Evolutionary conservation across 2,329 filamentous ascomycete genomes (phyloP).

Genomic region (Penicillium griseofulvum): DNA sequence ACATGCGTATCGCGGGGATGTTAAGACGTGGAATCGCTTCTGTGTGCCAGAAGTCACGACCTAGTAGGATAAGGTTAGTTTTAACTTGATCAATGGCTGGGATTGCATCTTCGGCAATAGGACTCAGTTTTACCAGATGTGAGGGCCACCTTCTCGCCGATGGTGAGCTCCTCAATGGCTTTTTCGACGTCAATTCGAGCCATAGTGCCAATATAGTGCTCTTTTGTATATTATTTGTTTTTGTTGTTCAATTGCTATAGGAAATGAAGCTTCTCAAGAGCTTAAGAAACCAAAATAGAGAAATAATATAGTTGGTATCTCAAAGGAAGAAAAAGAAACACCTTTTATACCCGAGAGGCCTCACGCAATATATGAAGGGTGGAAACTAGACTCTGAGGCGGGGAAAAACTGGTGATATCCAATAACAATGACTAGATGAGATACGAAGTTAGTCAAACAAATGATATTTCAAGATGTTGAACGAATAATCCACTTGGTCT

Average conservation of each 20-base stretch:
- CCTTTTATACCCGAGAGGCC: neutral
- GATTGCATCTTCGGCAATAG: conserved; percentile 7
- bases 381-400: neutral
- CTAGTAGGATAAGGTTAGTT: conserved; percentile 17
- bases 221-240: neutral
- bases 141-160: conserved; percentile 57
- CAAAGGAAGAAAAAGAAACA: neutral
- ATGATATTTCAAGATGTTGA: conserved; percentile 5
- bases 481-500: neutral
- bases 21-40: conserved; percentile 61
- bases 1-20: conserved; percentile 64
- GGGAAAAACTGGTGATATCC: neutral
- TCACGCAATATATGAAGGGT: neutral
- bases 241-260: neutral
- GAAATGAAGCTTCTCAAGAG: neutral
- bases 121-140: conserved; percentile 32
- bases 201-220: conserved; percentile 24
- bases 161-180: conserved; percentile 53
- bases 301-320: too few species aligned
- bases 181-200: conserved; percentile 42
- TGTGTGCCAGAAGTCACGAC: conserved; percentile 66
- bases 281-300: neutral
- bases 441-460: neutral
- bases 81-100: neutral
- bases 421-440: neutral